Evolutionary conservation across 2,329 filamentous ascomycete species (phyloP), one percentile per base, ranked within the genome.

Genomic region (Colletotrichum sp.): DNA sequence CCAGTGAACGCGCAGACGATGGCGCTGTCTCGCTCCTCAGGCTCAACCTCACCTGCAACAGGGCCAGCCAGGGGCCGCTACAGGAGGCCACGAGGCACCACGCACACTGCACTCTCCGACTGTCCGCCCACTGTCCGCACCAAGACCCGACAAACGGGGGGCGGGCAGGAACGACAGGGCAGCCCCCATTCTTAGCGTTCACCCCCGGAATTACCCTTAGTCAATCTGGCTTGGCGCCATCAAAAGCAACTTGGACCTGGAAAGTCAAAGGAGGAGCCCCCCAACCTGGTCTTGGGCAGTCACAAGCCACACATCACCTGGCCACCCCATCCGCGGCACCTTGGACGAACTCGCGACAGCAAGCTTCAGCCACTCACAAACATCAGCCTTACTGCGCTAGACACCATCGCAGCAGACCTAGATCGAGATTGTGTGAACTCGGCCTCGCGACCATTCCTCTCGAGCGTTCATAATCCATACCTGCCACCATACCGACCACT

Each of bases 301-400:
- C 63, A 75, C 69, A 61, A 75, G 73, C 69, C 73, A 75, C 73
- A 64, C 57, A 34, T 67, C 63, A 43, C 52, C 55, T 67, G 61
- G 38, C 61, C 24, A n/a, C 38, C 38, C 21, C 30, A 7, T 48
- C 43, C 10, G 43, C 43, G 43, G 43, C 43, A 21, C 43, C 26
- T 57, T 32, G 21, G 32, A 66, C 28, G 63, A 43, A 48, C 63
- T 66, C 15, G 15, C 24, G 10, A 8, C 52, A n/a, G 26, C 21
- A 13, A 70, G 36, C 67, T 70, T 63, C 57, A 70, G 57, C 67
- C 67, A 70, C 67, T 61, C 12, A 34, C 67, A 61, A 70, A 34
- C 57, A 43, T 32, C 55, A 52, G 34, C 67, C 57, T 61, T 52
- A 63, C 28, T 21, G 34, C 18, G 18, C 55, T 24, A 61, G n/a